phyloP scores from a whole-genome alignment of 164 flowering plant species.

The Stephania japonica region DNA sequence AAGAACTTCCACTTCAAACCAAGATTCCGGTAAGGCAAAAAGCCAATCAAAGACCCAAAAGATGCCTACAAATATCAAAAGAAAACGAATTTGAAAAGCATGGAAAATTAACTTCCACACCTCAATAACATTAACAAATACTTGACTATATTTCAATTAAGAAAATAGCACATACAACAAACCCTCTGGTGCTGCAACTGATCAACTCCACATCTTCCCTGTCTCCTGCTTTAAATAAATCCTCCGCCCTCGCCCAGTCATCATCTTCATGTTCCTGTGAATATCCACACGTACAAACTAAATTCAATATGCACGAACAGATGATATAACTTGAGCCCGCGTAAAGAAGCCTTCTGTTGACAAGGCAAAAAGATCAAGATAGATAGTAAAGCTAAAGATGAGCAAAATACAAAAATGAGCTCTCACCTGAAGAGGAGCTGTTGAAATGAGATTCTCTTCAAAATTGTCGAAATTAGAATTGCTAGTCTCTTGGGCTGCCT shows the following conservation, averaged over 20 bases:
- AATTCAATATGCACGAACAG: not conserved
- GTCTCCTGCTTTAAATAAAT: slow-evolving; percentile 38
- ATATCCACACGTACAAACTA: not conserved
- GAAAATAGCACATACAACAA: slow-evolving; percentile 50
- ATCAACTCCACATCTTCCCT: slow-evolving; percentile 72
- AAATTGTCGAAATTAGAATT: slow-evolving; percentile 18
- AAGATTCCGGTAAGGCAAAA: slow-evolving; percentile 81
- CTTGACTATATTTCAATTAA: not conserved
- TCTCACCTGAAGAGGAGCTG: slow-evolving; percentile 41
- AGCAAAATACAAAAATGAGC: not conserved
- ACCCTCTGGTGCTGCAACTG: slow-evolving; percentile 78
- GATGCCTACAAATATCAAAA: slow-evolving; percentile 50
- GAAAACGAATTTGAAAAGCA: slow-evolving; percentile 5
- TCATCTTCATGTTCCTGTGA: slow-evolving; percentile 47
- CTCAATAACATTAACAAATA: slow-evolving; percentile 1
- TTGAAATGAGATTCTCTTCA: slow-evolving; percentile 28
- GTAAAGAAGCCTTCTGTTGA: not conserved
- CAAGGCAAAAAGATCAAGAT: not conserved
- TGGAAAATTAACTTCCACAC: not conserved
- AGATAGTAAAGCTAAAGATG: not conserved
- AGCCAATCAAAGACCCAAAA: slow-evolving; percentile 80
- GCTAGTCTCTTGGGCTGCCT: slow-evolving; percentile 12
- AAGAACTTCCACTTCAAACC: slow-evolving; percentile 77
- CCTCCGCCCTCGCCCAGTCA: slow-evolving; percentile 70
- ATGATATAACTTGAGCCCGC: not conserved